phyloP scores from a whole-genome alignment of 169 alveolate species.

The Plasmodium billcollinsi region DNA sequence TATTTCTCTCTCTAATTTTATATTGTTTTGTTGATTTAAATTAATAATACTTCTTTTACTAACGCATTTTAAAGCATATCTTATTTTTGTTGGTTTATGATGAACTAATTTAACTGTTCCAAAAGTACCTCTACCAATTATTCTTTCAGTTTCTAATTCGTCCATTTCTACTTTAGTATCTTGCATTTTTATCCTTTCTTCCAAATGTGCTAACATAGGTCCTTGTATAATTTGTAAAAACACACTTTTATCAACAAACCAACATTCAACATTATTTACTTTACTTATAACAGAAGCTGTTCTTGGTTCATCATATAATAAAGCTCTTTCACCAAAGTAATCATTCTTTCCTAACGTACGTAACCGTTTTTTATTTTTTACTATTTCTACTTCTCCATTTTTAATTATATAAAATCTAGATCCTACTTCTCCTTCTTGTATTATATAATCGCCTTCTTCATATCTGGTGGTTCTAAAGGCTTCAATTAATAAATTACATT shows the following conservation, averaged over 20 bases:
- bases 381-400: constrained; percentile 93
- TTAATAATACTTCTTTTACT: constrained; percentile 86
- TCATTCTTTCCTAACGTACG: constrained; percentile 93
- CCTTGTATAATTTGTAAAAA: constrained; percentile 88
- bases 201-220: constrained; percentile 92
- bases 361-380: constrained; percentile 86
- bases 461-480: constrained; percentile 88
- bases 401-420: constrained; percentile 93
- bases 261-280: constrained; percentile 81
- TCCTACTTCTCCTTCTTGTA: constrained; percentile 95
- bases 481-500: constrained; percentile 86
- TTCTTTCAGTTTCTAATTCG: constrained; percentile 86
- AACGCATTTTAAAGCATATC: constrained; percentile 94
- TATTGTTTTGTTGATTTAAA: constrained; percentile 90
- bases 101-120: constrained; percentile 93
- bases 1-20: constrained; percentile 93
- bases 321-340: constrained; percentile 96
- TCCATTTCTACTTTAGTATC: constrained; percentile 91
- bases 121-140: constrained; percentile 93
- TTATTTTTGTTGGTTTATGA: constrained; percentile 86
- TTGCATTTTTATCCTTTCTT: constrained; percentile 92
- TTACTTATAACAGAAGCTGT: constrained; percentile 93
- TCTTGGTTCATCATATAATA: constrained; percentile 93
- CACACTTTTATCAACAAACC: constrained; percentile 93
- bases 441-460: constrained; percentile 90